Conservation (phyloP, 2,329 filamentous ascomycete species). For the Colletotrichum melonis region DNA sequence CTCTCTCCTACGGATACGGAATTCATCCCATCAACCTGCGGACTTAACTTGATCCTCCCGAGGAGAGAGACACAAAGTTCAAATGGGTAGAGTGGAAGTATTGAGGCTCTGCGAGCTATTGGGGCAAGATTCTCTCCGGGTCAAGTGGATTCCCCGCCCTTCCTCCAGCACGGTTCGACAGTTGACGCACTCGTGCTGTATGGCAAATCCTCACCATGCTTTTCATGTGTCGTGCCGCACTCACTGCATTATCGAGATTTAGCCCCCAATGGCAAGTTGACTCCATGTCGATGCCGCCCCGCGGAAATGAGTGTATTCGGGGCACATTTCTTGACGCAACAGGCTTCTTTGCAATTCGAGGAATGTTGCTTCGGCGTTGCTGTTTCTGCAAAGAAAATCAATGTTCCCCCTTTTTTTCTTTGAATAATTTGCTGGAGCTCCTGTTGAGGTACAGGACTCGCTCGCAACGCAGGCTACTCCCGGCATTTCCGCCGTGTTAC, state of each 20-base stretch:
- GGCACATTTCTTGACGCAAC: neutral
- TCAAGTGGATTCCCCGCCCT: neutral
- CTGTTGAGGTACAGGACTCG: neutral
- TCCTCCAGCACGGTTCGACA: neutral
- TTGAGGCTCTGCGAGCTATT: constrained; percentile 5
- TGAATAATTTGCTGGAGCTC: neutral
- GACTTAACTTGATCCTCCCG: neutral
- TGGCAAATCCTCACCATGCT: neutral
- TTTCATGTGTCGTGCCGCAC: neutral
- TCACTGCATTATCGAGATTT: neutral
- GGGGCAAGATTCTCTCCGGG: neutral
- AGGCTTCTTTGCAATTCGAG: neutral
- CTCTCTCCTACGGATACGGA: neutral
- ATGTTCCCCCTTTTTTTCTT: neutral
- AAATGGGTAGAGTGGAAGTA: neutral
- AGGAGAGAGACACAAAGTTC: neutral
- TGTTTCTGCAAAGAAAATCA: neutral
- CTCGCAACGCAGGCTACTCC: neutral
- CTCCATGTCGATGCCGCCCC: neutral
- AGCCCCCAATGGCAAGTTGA: neutral
- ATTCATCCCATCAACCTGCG: neutral
- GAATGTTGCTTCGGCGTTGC: neutral
- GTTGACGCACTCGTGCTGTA: neutral
- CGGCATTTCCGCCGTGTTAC: constrained; percentile 7
- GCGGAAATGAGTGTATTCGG: neutral